A percentile compares a stretch with the other conserved stretches of the same genome.
phyloP scores from a whole-genome alignment of 164 flowering plant species.

The Piper longum region DNA sequence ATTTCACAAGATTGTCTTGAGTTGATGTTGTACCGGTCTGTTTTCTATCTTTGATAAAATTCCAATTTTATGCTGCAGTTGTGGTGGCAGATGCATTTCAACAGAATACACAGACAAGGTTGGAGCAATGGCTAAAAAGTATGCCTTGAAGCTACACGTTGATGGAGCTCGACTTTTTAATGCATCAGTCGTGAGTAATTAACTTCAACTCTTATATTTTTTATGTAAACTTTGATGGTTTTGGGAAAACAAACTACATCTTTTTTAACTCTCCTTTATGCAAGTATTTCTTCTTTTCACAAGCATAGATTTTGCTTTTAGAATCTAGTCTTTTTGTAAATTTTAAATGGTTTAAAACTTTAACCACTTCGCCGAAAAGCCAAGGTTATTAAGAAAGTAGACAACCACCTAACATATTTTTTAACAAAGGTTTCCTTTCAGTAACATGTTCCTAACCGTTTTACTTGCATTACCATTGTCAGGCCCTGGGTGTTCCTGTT shows the following conservation, averaged over 20 bases:
- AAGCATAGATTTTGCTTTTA: not conserved
- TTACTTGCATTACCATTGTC: constrained; percentile 4
- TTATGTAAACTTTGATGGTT: too few species aligned
- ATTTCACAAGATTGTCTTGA: too few species aligned
- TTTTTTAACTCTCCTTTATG: too few species aligned
- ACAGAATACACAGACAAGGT: constrained; percentile 76
- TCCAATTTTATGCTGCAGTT: constrained; percentile 30
- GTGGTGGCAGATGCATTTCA: constrained; percentile 79
- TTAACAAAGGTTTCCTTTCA: not conserved
- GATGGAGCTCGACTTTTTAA: constrained; percentile 95
- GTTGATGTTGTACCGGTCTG: too few species aligned
- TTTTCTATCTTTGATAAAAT: too few species aligned
- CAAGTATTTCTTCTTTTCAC: too few species aligned
- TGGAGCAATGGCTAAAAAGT: constrained; percentile 71
- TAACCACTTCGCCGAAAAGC: not conserved
- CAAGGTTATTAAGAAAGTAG: not conserved
- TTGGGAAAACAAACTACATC: too few species aligned
- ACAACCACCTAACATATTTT: not conserved
- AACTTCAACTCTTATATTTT: not conserved
- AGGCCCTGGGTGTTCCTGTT: constrained; percentile 93
- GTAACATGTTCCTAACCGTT: not conserved
- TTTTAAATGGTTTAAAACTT: not conserved
- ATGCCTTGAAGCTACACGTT: constrained; percentile 88
- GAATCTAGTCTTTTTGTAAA: not conserved
- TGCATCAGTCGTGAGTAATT: constrained; percentile 63